phyloP scores from a whole-genome alignment of 73 alveolate genomes.

The Stentor coeruleus region DNA sequence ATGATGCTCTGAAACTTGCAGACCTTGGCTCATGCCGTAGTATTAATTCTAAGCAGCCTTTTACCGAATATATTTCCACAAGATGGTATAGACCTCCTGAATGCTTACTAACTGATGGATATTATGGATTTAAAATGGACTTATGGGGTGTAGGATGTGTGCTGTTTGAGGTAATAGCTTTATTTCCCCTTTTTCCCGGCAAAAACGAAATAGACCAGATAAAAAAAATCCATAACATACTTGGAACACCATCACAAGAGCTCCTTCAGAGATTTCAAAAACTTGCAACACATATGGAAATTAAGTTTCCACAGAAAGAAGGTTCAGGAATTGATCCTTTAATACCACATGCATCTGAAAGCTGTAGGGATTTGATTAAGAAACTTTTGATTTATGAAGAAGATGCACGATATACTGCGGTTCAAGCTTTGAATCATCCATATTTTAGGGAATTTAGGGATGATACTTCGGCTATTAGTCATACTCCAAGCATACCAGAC shows the following conservation, averaged over 20 bases:
- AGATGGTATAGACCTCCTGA: slow-evolving; percentile 93
- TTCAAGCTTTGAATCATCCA: slow-evolving; percentile 39
- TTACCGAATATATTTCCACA: slow-evolving; percentile 68
- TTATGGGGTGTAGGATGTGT: slow-evolving; percentile 97
- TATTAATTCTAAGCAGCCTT: slow-evolving; percentile 71
- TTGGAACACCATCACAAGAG: slow-evolving; percentile 83
- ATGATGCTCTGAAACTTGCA: slow-evolving; percentile 56
- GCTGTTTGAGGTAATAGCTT: slow-evolving; percentile 73
- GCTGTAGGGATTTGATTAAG: slow-evolving; percentile 45
- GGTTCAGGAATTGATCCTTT: slow-evolving; percentile 69
- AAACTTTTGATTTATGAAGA: slow-evolving; percentile 40
- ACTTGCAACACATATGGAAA: slow-evolving; percentile 62
- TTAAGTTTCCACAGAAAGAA: slow-evolving; percentile 53
- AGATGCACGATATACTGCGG: slow-evolving; percentile 44
- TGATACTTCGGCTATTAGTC: too few species aligned
- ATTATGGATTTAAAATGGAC: slow-evolving; percentile 91
- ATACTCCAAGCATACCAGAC: too few species aligned
- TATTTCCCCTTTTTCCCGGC: slow-evolving; percentile 92
- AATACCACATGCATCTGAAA: slow-evolving; percentile 44
- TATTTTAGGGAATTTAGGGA: slow-evolving; percentile 38
- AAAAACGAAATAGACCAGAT: slow-evolving; percentile 85
- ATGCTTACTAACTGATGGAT: slow-evolving; percentile 91
- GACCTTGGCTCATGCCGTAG: slow-evolving; percentile 76
- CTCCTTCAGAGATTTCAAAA: slow-evolving; percentile 67
- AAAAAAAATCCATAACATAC: slow-evolving; percentile 69